These are phyloP conservation scores for Mesembryanthemum crystallinum DNA, from an alignment of 148 eudicot genomes.

Conservation along the genomic window DNA sequence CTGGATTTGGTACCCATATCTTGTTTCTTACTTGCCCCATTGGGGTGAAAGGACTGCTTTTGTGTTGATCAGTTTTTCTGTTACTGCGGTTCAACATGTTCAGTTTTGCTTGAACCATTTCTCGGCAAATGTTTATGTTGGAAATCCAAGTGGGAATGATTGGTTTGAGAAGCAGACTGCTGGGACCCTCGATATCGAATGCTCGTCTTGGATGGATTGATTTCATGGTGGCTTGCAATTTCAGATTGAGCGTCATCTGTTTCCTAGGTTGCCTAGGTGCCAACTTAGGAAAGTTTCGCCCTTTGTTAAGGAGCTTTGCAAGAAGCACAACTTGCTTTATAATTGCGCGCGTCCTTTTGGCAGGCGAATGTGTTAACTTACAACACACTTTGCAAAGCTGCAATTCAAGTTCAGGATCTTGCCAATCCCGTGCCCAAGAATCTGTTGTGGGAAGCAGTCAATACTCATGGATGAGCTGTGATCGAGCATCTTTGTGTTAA, in stretches of 20 bases:
- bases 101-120: conserved; percentile 55
- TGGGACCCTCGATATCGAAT: conserved; percentile 37
- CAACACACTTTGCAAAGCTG: conserved; percentile 36
- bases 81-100: conserved; percentile 50
- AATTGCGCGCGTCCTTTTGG: conserved; percentile 41
- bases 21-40: conserved; percentile 43
- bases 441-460: conserved; percentile 56
- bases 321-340: conserved; percentile 47
- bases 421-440: conserved; percentile 44
- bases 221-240: conserved; percentile 62
- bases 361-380: conserved; percentile 41
- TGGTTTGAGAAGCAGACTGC: conserved; percentile 56
- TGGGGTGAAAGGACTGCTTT: conserved; percentile 43
- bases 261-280: conserved; percentile 48
- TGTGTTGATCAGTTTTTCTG: conserved; percentile 30
- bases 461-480: conserved; percentile 48
- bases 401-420: conserved; percentile 45
- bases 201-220: conserved; percentile 63
- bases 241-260: conserved; percentile 55
- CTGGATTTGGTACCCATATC: conserved; percentile 55
- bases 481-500: background rate
- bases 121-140: conserved; percentile 38
- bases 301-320: conserved; percentile 50
- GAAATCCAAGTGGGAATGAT: conserved; percentile 41
- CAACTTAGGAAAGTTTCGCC: conserved; percentile 51